Conservation (phyloP, 768 basidiomycete species). For the Suillus cothurnatus region DNA sequence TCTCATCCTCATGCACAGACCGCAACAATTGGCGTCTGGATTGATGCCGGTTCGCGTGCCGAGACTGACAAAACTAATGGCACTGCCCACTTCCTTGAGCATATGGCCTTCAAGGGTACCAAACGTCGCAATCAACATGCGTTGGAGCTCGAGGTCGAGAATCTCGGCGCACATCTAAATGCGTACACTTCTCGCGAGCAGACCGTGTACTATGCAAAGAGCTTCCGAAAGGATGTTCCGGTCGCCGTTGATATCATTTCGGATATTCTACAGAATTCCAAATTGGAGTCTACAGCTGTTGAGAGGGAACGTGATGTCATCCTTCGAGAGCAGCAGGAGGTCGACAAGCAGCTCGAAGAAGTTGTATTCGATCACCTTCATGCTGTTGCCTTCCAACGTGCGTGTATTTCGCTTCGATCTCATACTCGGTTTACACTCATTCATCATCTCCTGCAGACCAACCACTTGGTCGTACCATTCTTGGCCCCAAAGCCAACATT, state of each 20-base stretch:
- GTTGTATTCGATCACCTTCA: constrained; percentile 99
- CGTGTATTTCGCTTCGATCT: constrained; percentile 36
- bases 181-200: constrained; percentile 99
- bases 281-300: constrained; percentile 83
- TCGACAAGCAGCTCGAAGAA: constrained; percentile 97
- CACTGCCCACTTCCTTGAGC: constrained; percentile 98
- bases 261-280: constrained; percentile 97
- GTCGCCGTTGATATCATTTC: constrained; percentile 94
- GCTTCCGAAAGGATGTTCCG: constrained; percentile 93
- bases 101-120: constrained; percentile 99
- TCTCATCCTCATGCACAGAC: constrained; percentile 89
- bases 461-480: constrained; percentile 94
- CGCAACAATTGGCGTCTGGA: constrained; percentile 99
- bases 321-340: constrained; percentile 96
- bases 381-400: constrained; percentile 94
- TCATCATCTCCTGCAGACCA: constrained; percentile 58
- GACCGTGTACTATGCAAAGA: constrained; percentile 99
- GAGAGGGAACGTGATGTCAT: constrained; percentile 98
- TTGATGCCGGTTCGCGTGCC: constrained; percentile 96
- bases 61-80: constrained; percentile 96
- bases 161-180: constrained; percentile 95
- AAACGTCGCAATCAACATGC: constrained; percentile 83
- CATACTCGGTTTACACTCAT: constrained; percentile 1
- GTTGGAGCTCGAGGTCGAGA: constrained; percentile 96
- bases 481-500: constrained; percentile 95